Evolutionary conservation across 2,329 filamentous ascomycete species (phyloP), one percentile per base, ranked within the genome.

Genomic region (Parastagonospora avenae): DNA sequence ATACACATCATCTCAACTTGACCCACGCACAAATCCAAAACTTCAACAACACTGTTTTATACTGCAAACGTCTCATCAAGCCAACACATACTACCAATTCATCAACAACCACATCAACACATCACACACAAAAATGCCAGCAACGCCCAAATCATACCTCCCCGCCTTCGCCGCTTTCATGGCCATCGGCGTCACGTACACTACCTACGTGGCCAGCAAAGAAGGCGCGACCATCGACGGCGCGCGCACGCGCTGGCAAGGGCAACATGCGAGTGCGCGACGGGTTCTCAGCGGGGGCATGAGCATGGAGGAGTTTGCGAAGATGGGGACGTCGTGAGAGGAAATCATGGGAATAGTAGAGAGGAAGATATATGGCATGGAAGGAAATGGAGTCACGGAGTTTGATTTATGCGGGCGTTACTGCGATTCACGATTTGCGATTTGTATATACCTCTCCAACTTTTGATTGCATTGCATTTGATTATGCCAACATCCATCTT

Each of bases 211-310:
- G 2, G 71, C 71, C 4, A 48, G 58, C 12, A 61, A 63, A 53
- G 71, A 73, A 62, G 71, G 70, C 42, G 63, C 61, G 9, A 55
- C 64, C 12, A 62, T 73, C 31, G 70, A 72, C 52, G 54, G 50
- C 35, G 70, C 71, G 10, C 64, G 68, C 29, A 64, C 61, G 38
- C 57, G 70, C n/a, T 73, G 68, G 67, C 66, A 71, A 51, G 37
- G 64, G 2, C 70, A 73, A 52, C 61, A 66, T 19, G 61, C 59
- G 1, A 53, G 55, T 11, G 61, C 63, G 2, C 48, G 58, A 6
- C 50, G 57, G 9, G 62, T 57, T 2, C 19, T 63, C 0, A 51
- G 44, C 1, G 59, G 60, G 1, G 62, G 60, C 4, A 42, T 55
- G 11, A 54, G 48, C 11, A 9, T 43, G 5, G 46, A 32, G 5